phyloP scores from a whole-genome alignment of 2,329 filamentous ascomycete species.

The Trichoderma citrinoviride region DNA sequence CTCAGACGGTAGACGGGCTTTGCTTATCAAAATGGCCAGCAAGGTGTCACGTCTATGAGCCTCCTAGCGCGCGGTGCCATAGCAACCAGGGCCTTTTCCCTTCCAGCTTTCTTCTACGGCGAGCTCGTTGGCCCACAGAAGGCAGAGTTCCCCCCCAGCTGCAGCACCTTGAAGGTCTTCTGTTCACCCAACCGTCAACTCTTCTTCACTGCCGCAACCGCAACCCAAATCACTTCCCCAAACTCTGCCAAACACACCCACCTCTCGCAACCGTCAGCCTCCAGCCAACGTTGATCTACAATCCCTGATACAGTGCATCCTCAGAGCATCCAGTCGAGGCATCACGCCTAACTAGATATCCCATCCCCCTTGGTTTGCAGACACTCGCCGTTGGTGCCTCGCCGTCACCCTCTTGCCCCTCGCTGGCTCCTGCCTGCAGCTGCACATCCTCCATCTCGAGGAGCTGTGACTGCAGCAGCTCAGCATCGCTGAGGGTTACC shows the following conservation, averaged over 20 bases:
- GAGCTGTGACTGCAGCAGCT: not conserved
- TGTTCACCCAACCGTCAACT: too few species aligned
- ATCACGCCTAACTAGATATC: not conserved
- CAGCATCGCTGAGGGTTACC: not conserved
- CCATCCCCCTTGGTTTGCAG: not conserved
- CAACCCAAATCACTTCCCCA: too few species aligned
- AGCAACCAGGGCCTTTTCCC: not conserved
- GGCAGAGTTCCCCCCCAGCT: not conserved
- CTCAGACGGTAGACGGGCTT: not conserved
- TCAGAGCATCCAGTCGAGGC: not conserved
- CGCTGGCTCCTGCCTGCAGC: not conserved
- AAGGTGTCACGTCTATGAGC: not conserved
- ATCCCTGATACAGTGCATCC: not conserved
- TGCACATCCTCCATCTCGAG: not conserved
- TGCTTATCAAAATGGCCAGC: not conserved
- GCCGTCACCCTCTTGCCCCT: not conserved
- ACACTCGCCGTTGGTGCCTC: not conserved
- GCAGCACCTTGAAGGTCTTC: not conserved
- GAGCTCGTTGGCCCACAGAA: not conserved
- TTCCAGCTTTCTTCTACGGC: not conserved
- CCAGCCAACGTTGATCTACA: constrained; percentile 2
- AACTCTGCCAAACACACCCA: too few species aligned
- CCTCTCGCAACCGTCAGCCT: not conserved
- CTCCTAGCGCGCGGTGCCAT: not conserved
- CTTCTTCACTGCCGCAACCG: not conserved